Evolutionary conservation across 148 eudicot genomes (phyloP).

Genomic region (Polygonum aviculare): DNA sequence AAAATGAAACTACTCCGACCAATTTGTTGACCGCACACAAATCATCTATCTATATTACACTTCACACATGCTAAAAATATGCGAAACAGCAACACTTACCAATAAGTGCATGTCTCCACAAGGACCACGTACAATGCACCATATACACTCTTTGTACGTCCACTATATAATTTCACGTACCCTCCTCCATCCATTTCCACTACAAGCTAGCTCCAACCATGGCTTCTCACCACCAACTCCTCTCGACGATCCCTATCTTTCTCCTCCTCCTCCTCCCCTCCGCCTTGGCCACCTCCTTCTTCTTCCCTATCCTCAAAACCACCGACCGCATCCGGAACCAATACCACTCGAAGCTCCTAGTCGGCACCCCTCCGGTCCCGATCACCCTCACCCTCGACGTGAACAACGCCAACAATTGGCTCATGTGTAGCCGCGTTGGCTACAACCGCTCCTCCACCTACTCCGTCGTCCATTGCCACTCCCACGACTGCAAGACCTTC

Average conservation of each 20-base stretch:
- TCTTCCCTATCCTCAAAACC: conserved; percentile 17
- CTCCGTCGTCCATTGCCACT: conserved; percentile 13
- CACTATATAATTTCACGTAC: too few relatives aligned
- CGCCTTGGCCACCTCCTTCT: neutral
- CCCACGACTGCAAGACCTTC: conserved; percentile 14
- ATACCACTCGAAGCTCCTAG: conserved; percentile 22
- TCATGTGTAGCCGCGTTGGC: conserved; percentile 21
- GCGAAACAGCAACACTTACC: too few relatives aligned
- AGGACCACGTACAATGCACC: too few relatives aligned
- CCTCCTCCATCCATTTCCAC: neutral
- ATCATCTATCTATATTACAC: too few relatives aligned
- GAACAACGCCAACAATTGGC: conserved; percentile 25
- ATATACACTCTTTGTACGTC: too few relatives aligned
- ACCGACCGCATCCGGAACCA: conserved; percentile 16
- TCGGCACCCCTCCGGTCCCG: conserved; percentile 23
- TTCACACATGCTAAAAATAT: too few relatives aligned
- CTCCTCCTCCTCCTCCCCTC: neutral
- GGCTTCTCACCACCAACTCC: neutral
- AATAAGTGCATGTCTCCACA: too few relatives aligned
- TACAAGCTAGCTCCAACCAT: neutral
- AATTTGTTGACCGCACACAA: too few relatives aligned
- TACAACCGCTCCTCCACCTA: conserved; percentile 15
- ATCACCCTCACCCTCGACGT: conserved; percentile 17
- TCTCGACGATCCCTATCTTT: neutral
- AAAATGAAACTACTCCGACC: too few relatives aligned